Percentiles rank a stretch among this genome's conserved stretches.
Conservation (phyloP, 441 rosid species). For the Erodium trifolium region DNA sequence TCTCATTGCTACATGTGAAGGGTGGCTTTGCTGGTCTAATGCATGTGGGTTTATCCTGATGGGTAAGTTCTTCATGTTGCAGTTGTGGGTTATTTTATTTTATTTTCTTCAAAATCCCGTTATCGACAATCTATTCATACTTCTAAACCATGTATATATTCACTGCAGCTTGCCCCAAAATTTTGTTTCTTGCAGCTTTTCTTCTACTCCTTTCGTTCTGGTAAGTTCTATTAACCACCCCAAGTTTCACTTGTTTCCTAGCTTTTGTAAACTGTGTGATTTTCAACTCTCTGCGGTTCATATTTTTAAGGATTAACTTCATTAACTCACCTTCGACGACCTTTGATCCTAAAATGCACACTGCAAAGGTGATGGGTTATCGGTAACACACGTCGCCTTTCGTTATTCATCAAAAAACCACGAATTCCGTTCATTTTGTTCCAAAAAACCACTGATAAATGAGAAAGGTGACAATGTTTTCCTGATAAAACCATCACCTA, state of each 20-base stretch:
- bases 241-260: neutral
- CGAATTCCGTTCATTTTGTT: no score
- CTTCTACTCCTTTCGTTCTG: constrained; percentile 56
- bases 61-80: constrained; percentile 29
- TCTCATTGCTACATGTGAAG: constrained; percentile 46
- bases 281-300: no score
- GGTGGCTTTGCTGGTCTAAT: constrained; percentile 66
- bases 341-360: no score
- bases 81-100: neutral
- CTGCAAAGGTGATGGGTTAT: no score
- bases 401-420: no score
- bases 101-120: constrained; percentile 10
- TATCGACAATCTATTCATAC: neutral
- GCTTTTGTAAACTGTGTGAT: neutral
- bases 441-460: no score
- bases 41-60: constrained; percentile 64
- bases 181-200: constrained; percentile 48
- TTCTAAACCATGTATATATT: constrained; percentile 14
- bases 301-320: no score
- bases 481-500: no score
- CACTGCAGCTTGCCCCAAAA: constrained; percentile 47
- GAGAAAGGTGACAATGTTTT: no score
- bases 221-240: constrained; percentile 22
- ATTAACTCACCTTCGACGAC: no score
- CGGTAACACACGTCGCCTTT: no score